phyloP scores from a whole-genome alignment of 306 rosid species.

The Cucumis hystrix region DNA sequence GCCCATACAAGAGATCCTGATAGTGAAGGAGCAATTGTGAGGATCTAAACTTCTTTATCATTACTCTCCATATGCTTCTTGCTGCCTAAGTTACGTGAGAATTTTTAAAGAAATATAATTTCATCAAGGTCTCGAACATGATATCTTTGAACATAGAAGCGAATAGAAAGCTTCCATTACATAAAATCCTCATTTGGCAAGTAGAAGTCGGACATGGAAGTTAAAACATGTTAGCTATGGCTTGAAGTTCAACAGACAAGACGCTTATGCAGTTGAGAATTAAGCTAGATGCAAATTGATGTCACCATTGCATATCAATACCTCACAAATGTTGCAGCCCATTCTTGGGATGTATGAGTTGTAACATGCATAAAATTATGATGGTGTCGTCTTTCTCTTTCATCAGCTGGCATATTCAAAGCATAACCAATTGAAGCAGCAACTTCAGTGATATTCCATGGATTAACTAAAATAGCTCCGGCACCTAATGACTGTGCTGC shows the following conservation, averaged over 20 bases:
- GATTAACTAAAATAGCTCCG: constrained; percentile 91
- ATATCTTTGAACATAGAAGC: too few species aligned
- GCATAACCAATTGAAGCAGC: constrained; percentile 90
- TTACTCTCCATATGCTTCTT: background rate
- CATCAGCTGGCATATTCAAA: constrained; percentile 80
- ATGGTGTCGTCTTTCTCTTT: constrained; percentile 88
- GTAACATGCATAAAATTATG: constrained; percentile 88
- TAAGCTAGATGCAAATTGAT: background rate
- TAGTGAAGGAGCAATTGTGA: background rate
- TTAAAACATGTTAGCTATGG: too few species aligned
- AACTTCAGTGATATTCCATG: constrained; percentile 90
- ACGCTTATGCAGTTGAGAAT: background rate
- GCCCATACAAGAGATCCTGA: background rate
- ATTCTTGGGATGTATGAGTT: constrained; percentile 91
- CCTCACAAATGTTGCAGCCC: constrained; percentile 99
- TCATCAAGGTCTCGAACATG: too few species aligned
- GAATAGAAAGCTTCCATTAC: too few species aligned
- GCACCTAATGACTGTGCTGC: constrained; percentile 99
- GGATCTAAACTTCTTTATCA: background rate
- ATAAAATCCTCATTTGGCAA: too few species aligned
- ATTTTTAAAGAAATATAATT: too few species aligned
- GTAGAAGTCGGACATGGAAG: too few species aligned
- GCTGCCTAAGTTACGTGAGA: background rate
- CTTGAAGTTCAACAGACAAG: too few species aligned
- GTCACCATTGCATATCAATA: constrained; percentile 10